Evolutionary conservation across 2,329 filamentous ascomycete genomes (phyloP).

Genomic region (Colletotrichum aenigma): DNA sequence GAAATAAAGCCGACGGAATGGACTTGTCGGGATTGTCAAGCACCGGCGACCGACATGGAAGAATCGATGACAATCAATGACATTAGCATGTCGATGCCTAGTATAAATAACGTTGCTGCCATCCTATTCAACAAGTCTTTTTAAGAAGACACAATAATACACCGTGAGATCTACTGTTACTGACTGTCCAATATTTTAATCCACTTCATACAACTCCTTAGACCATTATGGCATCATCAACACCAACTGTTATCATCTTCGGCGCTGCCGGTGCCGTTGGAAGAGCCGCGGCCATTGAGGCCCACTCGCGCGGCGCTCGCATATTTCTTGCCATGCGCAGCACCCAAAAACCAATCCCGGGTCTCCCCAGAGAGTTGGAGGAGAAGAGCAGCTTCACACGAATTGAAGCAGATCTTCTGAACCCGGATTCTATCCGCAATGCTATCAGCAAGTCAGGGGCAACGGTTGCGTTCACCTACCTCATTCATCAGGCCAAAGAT

Average conservation of each 20-base stretch:
- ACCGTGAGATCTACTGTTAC: no score
- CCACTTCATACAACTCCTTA: no score
- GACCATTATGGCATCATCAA: neutral
- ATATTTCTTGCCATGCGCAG: slow-evolving; percentile 54
- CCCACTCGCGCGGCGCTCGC: slow-evolving; percentile 42
- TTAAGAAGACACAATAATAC: no score
- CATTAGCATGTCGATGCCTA: neutral
- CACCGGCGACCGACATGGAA: neutral
- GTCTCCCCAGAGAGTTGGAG: slow-evolving; percentile 25
- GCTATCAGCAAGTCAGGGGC: slow-evolving; percentile 47
- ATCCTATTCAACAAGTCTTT: no score
- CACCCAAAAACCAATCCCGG: slow-evolving; percentile 41
- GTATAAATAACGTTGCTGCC: neutral
- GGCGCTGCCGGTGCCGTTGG: slow-evolving; percentile 53
- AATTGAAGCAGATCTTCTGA: slow-evolving; percentile 47
- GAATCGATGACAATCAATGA: neutral
- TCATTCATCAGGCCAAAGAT: slow-evolving; percentile 33
- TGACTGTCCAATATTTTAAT: neutral
- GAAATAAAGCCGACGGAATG: neutral
- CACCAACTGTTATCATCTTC: slow-evolving; percentile 45
- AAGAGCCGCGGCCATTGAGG: slow-evolving; percentile 40
- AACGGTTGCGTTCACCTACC: slow-evolving; percentile 53
- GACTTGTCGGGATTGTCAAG: neutral
- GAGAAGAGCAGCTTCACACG: slow-evolving; percentile 34
- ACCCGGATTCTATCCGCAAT: slow-evolving; percentile 40